These are phyloP conservation scores for Starmerella kuoi DNA, from an alignment of 805 yeast species.

Conservation along the genomic window DNA sequence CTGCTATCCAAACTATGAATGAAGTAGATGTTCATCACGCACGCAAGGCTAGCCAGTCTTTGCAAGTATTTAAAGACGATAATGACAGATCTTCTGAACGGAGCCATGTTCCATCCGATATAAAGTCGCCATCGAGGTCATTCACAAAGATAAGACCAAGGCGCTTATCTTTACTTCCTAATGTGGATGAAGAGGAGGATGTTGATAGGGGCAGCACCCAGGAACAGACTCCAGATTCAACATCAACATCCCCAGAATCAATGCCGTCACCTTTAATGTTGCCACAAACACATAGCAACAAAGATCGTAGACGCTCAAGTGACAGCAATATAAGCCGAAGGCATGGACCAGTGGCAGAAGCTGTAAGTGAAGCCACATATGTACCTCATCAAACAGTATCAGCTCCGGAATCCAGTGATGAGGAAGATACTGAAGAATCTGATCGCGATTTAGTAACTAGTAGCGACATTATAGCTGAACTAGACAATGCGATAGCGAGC, in stretches of 20 bases:
- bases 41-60: slow-evolving; percentile 32
- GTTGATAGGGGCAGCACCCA: not conserved
- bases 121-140: not conserved
- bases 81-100: slow-evolving; percentile 1
- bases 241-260: slow-evolving; percentile 6
- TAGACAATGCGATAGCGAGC: not conserved
- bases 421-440: not conserved
- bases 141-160: too few species aligned
- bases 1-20: slow-evolving; percentile 9
- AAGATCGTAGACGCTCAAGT: slow-evolving; percentile 1
- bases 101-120: not conserved
- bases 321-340: not conserved
- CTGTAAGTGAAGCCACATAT: slow-evolving; percentile 24
- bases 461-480: not conserved
- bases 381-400: slow-evolving; percentile 20
- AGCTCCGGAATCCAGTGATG: slow-evolving; percentile 5
- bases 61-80: slow-evolving; percentile 29
- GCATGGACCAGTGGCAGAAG: slow-evolving; percentile 10
- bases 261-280: slow-evolving; percentile 7
- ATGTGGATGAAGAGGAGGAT: slow-evolving; percentile 2
- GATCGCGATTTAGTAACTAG: not conserved
- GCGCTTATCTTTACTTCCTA: not conserved
- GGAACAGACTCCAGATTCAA: not conserved
- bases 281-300: not conserved
- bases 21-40: slow-evolving; percentile 19